phyloP scores from a whole-genome alignment of 2,329 filamentous ascomycete genomes.

The Pezicula rhizophila region DNA sequence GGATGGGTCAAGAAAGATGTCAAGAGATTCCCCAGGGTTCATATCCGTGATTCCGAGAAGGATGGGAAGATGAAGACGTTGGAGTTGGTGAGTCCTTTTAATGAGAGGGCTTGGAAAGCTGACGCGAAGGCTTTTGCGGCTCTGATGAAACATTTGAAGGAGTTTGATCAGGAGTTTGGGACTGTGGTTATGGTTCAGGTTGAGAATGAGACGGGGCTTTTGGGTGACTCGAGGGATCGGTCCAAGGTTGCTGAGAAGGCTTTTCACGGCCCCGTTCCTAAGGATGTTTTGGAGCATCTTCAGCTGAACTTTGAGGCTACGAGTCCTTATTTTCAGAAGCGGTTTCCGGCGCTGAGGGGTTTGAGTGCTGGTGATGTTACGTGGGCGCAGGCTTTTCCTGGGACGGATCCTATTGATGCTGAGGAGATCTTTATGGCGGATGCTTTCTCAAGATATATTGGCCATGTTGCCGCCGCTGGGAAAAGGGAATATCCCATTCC shows the following conservation, averaged over 20 bases:
- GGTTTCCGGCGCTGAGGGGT: slow-evolving; percentile 19
- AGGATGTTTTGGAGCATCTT: slow-evolving; percentile 23
- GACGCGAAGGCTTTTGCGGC: slow-evolving; percentile 27
- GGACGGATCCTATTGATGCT: slow-evolving; percentile 9
- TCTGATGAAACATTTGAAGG: slow-evolving; percentile 18
- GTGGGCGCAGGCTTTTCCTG: slow-evolving; percentile 29
- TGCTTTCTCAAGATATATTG: slow-evolving; percentile 10
- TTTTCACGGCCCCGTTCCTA: slow-evolving; percentile 24
- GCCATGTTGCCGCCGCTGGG: slow-evolving; percentile 11
- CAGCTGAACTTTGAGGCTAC: slow-evolving; percentile 10
- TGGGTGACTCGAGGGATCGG: slow-evolving; percentile 15
- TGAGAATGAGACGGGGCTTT: slow-evolving; percentile 15
- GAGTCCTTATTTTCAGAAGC: slow-evolving; percentile 26
- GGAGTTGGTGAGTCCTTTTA: slow-evolving; percentile 29
- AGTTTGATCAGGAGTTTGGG: slow-evolving; percentile 3
- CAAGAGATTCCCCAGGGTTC: slow-evolving; percentile 30
- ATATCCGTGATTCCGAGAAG: slow-evolving; percentile 18
- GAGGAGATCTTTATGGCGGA: slow-evolving; percentile 19
- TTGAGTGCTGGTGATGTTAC: slow-evolving; percentile 18
- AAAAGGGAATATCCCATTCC: slow-evolving; percentile 15
- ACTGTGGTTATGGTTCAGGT: slow-evolving; percentile 11
- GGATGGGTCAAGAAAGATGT: slow-evolving; percentile 30
- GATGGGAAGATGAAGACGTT: slow-evolving; percentile 27
- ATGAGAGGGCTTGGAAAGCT: slow-evolving; percentile 23
- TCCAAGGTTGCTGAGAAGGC: slow-evolving; percentile 8